Evolutionary conservation across 2,329 filamentous ascomycete genomes (phyloP).

Genomic region (Neurospora sp.): DNA sequence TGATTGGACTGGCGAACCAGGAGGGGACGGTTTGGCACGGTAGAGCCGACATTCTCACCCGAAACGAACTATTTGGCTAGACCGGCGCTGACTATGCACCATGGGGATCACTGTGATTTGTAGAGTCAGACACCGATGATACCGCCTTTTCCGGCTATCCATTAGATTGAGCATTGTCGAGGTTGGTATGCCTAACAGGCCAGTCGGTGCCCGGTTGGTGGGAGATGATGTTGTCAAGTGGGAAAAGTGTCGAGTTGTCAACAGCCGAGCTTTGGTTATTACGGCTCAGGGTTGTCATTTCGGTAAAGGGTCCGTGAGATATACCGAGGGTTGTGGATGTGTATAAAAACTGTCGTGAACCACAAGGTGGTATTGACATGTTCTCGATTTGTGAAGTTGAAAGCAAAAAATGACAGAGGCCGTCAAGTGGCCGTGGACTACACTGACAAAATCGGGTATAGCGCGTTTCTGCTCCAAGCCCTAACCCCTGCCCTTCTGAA

Average conservation of each 20-base stretch:
- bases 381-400: not conserved
- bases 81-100: not conserved
- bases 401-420: not conserved
- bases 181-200: not conserved
- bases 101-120: not conserved
- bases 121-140: not conserved
- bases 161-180: not conserved
- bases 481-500: not conserved
- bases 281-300: not conserved
- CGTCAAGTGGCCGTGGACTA: not conserved
- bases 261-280: not conserved
- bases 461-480: not conserved
- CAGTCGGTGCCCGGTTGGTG: not conserved
- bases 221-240: not conserved
- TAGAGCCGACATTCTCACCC: not conserved
- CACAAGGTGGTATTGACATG: not conserved
- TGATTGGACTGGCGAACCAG: not conserved
- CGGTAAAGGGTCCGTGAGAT: not conserved
- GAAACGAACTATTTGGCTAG: not conserved
- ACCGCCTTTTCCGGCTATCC: not conserved
- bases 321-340: not conserved
- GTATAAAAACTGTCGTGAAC: not conserved
- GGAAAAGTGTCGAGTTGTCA: not conserved
- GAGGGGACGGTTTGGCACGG: not conserved
- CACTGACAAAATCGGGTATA: not conserved